A percentile compares a stretch with the other conserved stretches of the same genome.
Conservation (phyloP, 257 asterid genomes). For the Avicennia marina region DNA sequence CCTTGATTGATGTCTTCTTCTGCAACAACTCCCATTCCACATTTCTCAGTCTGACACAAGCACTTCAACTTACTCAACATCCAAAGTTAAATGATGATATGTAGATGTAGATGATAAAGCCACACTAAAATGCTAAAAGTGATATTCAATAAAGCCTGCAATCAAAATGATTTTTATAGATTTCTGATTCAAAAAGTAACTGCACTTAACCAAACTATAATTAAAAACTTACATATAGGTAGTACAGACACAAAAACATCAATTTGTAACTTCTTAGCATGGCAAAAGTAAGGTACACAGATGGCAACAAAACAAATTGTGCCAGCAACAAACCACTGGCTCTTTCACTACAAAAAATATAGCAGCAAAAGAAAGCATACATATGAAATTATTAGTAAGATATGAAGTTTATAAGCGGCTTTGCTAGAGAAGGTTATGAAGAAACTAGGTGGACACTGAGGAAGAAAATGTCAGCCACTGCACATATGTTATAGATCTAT, state of each 20-base stretch:
- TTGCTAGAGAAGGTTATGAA: not conserved
- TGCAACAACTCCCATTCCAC: slow-evolving; percentile 92
- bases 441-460: not conserved
- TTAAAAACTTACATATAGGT: not conserved
- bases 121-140: not conserved
- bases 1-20: slow-evolving; percentile 85
- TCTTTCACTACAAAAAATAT: not conserved
- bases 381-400: not conserved
- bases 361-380: not conserved
- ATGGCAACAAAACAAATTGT: not conserved
- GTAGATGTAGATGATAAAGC: not conserved
- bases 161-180: not conserved
- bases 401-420: not conserved
- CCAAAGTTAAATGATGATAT: slow-evolving; percentile 10
- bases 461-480: slow-evolving; percentile 6
- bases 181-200: not conserved
- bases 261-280: slow-evolving; percentile 3
- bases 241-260: slow-evolving; percentile 2
- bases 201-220: not conserved
- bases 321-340: no score
- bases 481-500: not conserved
- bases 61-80: slow-evolving; percentile 15
- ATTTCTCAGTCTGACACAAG: slow-evolving; percentile 84
- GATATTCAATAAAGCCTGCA: not conserved
- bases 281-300: not conserved